Base-by-base conservation (phyloP, 139 green algal genomes). In the Picocystis salinarum region DNA sequence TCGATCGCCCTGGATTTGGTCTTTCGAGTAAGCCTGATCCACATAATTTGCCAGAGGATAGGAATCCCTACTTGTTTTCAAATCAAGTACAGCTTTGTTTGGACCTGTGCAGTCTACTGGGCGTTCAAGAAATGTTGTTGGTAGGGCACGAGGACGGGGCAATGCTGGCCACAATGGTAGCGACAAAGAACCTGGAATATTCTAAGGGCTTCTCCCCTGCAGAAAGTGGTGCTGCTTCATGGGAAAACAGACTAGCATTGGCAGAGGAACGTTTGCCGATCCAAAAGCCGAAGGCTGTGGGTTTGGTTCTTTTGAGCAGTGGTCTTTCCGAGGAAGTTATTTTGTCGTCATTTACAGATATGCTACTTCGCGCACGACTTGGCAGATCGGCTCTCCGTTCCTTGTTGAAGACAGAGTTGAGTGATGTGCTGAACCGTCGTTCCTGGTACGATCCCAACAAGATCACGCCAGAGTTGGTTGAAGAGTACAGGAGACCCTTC, bases 1-100 rank as follows among this genome's bases (percentile, higher is more conserved):
- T 75, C 23, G 69, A 79, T 52, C 50, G 72, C 9, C 66, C 69
- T 4, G 72, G 54, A 36, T 79, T 77, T 57, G 72, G 71, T 66
- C 36, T 42, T 7, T 28, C 36, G 36, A 7, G 6, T 20, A 20
- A 22, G 20, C 31, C 31, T 13, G 15, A 15, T 13, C 31, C 31
- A 15, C 31, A 13, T n/a, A n/a, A n/a, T n/a, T n/a, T n/a, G n/a
- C n/a, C n/a, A n/a, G n/a, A n/a, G n/a, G n/a, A n/a, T n/a, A n/a
- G n/a, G n/a, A n/a, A n/a, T n/a, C n/a, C n/a, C n/a, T n/a, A n/a
- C n/a, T n/a, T n/a, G n/a, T n/a, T n/a, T n/a, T n/a, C n/a, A n/a
- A n/a, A n/a, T n/a, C n/a, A n/a, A n/a, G n/a, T n/a, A n/a, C n/a
- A n/a, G n/a, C n/a, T n/a, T n/a, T n/a, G n/a, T n/a, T n/a, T n/a